A percentile compares a stretch with the other conserved stretches of the same genome.
Evolutionary conservation across 305 asterid genomes (phyloP).

Genomic region (Fraxinus paxiana): DNA sequence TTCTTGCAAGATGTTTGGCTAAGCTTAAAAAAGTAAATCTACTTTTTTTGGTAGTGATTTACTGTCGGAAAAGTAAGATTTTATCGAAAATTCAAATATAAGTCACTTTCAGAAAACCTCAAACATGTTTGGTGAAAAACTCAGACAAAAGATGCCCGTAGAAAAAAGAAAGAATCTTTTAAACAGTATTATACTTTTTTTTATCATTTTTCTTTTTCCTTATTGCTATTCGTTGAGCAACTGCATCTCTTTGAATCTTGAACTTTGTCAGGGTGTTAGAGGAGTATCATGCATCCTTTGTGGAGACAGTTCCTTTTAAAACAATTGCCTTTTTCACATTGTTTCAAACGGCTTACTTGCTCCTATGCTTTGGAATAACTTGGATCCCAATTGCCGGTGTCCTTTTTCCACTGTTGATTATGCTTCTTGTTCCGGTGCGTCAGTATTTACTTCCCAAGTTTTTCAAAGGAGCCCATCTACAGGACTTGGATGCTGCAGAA

Average conservation of each 20-base stretch:
- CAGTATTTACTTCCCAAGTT: constrained; percentile 80
- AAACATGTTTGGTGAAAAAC: neutral
- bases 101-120: neutral
- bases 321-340: constrained; percentile 74
- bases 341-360: constrained; percentile 79
- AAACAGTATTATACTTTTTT: neutral
- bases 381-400: constrained; percentile 98
- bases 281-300: constrained; percentile 71
- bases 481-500: constrained; percentile 92
- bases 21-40: neutral
- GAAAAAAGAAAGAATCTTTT: neutral
- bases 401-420: constrained; percentile 81
- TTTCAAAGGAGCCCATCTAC: constrained; percentile 82
- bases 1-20: neutral
- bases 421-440: constrained; percentile 89
- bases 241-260: constrained; percentile 1
- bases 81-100: neutral
- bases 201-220: neutral
- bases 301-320: constrained; percentile 90
- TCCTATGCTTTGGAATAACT: constrained; percentile 82
- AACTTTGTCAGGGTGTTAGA: constrained; percentile 60
- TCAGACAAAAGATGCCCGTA: neutral
- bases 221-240: neutral
- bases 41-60: neutral
- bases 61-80: neutral